Evolutionary conservation across 31 red algal genomes (phyloP), one percentile per base, ranked within the genome.

Genomic region (Endocladia muricata): DNA sequence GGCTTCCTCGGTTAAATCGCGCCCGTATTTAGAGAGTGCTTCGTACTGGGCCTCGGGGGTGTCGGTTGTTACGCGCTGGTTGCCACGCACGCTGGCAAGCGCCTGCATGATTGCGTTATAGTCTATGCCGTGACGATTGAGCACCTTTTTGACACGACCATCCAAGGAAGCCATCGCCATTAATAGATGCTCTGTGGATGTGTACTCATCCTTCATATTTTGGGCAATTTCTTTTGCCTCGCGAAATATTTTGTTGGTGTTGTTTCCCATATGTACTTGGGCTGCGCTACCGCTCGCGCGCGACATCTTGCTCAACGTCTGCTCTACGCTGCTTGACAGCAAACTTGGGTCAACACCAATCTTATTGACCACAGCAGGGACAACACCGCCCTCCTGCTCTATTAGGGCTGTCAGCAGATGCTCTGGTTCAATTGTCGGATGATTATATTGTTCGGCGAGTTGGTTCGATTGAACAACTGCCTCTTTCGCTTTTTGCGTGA

Each of bases 1-100:
- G 3, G 93, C 93, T 11, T 71, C 87, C 17, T 88, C 85, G 13
- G 97, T 99, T 39, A 99, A 74, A 60, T 99, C 93, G 0, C 85
- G 54, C 25, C 93, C 93, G 70, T 99, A 99, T 70, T 94, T 91
- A 22, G 96, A 83, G 32, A 99, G 73, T n/a, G 93, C 90, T 68
- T 95, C 90, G 48, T 92, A 94, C 4, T 79, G 90, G 41, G 58
- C 77, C 57, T 95, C 92, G 3, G 90, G 83, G 11, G 73, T 63
- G 64, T 99, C 78, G 1, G 79, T 74, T 17, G 91, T 94, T 15
- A 99, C 90, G 55, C 92, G 91, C 47, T 93, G 65, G 6, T 69
- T 60, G 30, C 83, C 84, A 21, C 92, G 78, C 2, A 95, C 68
- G n/a, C n/a, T n/a, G n/a, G n/a, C n/a, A n/a, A n/a, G n/a, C n/a